These are phyloP conservation scores for Schizophyllum amplum DNA, from an alignment of 1,284 basidiomycete species.

Conservation along the genomic window DNA sequence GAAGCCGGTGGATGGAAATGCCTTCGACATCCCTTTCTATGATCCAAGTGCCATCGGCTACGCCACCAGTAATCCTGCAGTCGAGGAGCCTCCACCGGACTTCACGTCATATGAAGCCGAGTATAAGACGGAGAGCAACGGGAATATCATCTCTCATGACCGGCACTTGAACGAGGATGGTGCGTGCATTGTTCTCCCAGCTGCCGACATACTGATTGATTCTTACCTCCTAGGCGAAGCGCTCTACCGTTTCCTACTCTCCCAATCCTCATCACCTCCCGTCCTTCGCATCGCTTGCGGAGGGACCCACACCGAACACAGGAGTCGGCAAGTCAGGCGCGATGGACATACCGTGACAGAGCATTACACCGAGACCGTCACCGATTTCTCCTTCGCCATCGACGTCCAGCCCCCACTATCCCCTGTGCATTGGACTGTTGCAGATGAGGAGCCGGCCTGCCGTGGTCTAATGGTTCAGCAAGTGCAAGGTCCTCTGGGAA, in stretches of 20 bases:
- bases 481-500: conserved; percentile 28
- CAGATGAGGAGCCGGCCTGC: conserved; percentile 43
- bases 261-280: conserved; percentile 43
- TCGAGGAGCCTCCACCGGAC: conserved; percentile 44
- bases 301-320: conserved; percentile 53
- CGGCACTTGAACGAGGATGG: conserved; percentile 66
- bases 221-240: conserved; percentile 46
- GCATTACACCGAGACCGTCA: conserved; percentile 43
- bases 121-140: conserved; percentile 39
- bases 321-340: conserved; percentile 37
- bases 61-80: neutral
- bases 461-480: conserved; percentile 48
- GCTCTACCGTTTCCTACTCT: conserved; percentile 62
- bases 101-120: conserved; percentile 60
- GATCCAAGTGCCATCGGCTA: neutral
- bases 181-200: conserved; percentile 17
- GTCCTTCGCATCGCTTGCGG: conserved; percentile 40
- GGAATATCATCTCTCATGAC: conserved; percentile 61
- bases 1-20: neutral
- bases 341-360: conserved; percentile 30
- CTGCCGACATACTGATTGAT: neutral
- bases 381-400: conserved; percentile 61
- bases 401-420: conserved; percentile 32
- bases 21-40: neutral
- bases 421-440: conserved; percentile 41